These are phyloP conservation scores for Ceratocystis diversiconidia DNA, from an alignment of 2,329 filamentous ascomycete genomes.

Conservation along the genomic window DNA sequence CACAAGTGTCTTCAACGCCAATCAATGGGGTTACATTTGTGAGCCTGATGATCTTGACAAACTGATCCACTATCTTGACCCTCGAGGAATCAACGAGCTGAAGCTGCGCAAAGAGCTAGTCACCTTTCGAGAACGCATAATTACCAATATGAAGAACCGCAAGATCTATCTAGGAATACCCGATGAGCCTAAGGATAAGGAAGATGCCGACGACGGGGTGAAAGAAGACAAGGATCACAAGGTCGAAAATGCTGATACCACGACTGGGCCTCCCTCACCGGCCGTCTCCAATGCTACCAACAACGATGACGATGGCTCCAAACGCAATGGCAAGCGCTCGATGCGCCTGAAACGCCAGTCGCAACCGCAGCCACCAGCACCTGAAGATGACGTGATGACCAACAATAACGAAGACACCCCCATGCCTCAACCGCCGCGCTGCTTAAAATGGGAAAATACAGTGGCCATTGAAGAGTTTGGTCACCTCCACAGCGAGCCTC, in stretches of 20 bases:
- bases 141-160: conserved; percentile 66
- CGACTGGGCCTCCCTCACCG: background rate
- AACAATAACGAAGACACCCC: conserved; percentile 23
- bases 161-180: conserved; percentile 51
- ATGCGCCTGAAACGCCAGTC: background rate
- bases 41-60: conserved; percentile 63
- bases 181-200: conserved; percentile 25
- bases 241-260: conserved; percentile 33
- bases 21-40: conserved; percentile 85
- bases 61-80: conserved; percentile 78
- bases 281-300: background rate
- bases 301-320: conserved; percentile 1
- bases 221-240: conserved; percentile 26
- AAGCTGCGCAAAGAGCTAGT: conserved; percentile 79
- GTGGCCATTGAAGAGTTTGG: conserved; percentile 43
- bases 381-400: background rate
- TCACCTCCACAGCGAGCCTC: conserved; percentile 42
- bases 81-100: conserved; percentile 70
- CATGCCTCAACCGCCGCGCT: conserved; percentile 34
- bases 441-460: conserved; percentile 41
- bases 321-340: conserved; percentile 1
- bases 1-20: conserved; percentile 61
- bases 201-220: conserved; percentile 16
- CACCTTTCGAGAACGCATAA: conserved; percentile 60
- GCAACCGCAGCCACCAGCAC: background rate